phyloP scores from a whole-genome alignment of 192 early-diverging fungal species.

The Coemansia sp. region DNA sequence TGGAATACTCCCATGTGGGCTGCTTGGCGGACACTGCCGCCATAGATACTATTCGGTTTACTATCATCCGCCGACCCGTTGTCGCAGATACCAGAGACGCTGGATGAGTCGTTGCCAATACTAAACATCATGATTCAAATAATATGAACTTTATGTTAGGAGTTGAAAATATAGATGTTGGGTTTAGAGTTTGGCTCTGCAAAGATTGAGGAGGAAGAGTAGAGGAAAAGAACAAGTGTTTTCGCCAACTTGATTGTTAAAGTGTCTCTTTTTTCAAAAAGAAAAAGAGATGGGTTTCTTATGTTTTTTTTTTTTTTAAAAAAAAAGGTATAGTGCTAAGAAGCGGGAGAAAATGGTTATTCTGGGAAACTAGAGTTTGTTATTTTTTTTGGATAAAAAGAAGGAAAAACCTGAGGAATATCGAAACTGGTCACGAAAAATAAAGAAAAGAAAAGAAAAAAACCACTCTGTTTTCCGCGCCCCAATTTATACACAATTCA shows the following conservation, averaged over 20 bases:
- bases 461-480: neutral
- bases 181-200: neutral
- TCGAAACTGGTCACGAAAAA: neutral
- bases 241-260: constrained; percentile 5
- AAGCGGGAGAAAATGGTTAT: neutral
- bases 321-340: neutral
- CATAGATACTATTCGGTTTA: constrained; percentile 51
- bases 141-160: neutral
- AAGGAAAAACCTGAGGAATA: neutral
- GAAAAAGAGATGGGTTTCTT: neutral
- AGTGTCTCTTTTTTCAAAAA: neutral
- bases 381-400: neutral
- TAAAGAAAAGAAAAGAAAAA: neutral
- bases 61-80: constrained; percentile 28
- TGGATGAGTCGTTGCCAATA: constrained; percentile 1
- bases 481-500: too few species aligned
- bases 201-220: constrained; percentile 7
- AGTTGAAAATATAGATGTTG: neutral
- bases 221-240: constrained; percentile 2
- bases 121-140: constrained; percentile 4
- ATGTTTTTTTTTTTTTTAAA: neutral
- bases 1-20: neutral
- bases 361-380: too few species aligned
- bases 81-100: neutral
- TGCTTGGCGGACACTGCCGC: constrained; percentile 30